Percentiles rank a stretch among this genome's conserved stretches.
Evolutionary conservation across 352 stramenopile species (phyloP).

Genomic region (Phytopythium boreale): DNA sequence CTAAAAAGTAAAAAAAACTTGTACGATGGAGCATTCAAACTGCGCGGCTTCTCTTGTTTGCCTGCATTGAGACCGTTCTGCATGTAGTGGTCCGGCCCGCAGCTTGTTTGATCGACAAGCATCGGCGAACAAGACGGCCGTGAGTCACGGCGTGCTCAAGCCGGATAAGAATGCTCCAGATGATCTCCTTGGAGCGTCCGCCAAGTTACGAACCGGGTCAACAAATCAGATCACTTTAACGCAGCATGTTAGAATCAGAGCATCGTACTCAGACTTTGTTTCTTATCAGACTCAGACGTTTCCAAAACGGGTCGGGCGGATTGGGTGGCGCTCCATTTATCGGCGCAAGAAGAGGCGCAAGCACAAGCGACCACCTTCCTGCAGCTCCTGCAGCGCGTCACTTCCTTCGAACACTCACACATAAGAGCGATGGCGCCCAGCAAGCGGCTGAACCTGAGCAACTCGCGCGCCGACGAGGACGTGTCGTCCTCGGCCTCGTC

Average conservation of each 20-base stretch:
- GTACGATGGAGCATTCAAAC: conserved; percentile 12
- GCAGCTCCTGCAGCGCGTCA: background rate
- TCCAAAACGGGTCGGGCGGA: background rate
- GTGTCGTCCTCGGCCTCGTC: conserved; percentile 36
- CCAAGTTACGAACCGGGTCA: background rate
- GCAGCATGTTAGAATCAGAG: background rate
- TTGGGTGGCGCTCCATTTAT: conserved; percentile 1
- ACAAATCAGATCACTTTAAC: background rate
- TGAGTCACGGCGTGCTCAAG: too few species aligned
- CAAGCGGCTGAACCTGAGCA: conserved; percentile 69
- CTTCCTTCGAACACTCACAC: background rate
- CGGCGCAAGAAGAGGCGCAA: background rate
- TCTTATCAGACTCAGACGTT: background rate
- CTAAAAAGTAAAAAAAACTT: conserved; percentile 12
- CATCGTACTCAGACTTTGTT: background rate
- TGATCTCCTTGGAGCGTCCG: too few species aligned
- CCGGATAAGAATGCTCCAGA: too few species aligned
- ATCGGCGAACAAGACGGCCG: too few species aligned
- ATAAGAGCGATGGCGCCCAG: conserved; percentile 34
- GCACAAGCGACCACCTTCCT: background rate
- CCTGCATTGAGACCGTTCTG: too few species aligned
- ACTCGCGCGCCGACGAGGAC: conserved; percentile 27
- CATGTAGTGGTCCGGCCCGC: too few species aligned
- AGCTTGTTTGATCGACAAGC: background rate
- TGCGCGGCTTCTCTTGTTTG: background rate